Evolutionary conservation across 176 grass and related monocot species (phyloP).

Genomic region (sorghum (Sorghum bicolor)): Sorghum_bicolor_NCBIv3 NC_012873.2:62532001-62532500

Average conservation of each 20-base stretch:
- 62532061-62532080: conserved; percentile 52
- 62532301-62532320: conserved; percentile 73
- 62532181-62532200: conserved; percentile 67
- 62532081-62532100: conserved; percentile 44
- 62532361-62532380: conserved; percentile 70
- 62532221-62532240: conserved; percentile 68
- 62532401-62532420: conserved; percentile 57
- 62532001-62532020: conserved; percentile 77
- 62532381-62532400: conserved; percentile 71
- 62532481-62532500: conserved; percentile 62
- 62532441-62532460: conserved; percentile 73
- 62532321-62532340: conserved; percentile 80
- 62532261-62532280: conserved; percentile 80
- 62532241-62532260: conserved; percentile 71
- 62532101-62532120: conserved; percentile 66
- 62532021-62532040: conserved; percentile 63
- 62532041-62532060: conserved; percentile 58
- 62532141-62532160: conserved; percentile 71
- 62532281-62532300: conserved; percentile 69
- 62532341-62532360: conserved; percentile 62
- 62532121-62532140: conserved; percentile 70
- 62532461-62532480: conserved; percentile 58
- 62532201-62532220: conserved; percentile 75
- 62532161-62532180: conserved; percentile 56
- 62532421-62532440: conserved; percentile 50